These are phyloP conservation scores for Leptographium galeiforme DNA, from an alignment of 2,329 filamentous ascomycete species.

Conservation along the genomic window DNA sequence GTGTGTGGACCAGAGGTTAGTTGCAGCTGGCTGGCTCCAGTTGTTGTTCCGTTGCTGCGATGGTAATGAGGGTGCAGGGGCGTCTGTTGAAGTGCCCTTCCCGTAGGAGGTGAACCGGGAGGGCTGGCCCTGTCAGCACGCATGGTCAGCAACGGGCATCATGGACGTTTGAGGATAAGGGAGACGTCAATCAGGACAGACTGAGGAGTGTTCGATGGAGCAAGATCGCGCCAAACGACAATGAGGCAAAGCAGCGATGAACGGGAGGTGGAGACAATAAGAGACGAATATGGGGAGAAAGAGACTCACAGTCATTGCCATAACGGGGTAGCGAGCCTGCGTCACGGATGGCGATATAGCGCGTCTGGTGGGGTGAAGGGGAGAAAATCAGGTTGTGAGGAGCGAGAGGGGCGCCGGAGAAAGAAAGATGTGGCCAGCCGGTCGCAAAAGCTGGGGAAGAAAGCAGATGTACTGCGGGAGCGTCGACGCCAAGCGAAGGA, in stretches of 20 bases:
- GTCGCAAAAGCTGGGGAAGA: background rate
- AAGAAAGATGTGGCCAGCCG: background rate
- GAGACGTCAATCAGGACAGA: background rate
- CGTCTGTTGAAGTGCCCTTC: constrained; percentile 17
- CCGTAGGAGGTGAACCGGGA: constrained; percentile 25
- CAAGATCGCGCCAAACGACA: background rate
- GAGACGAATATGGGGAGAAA: background rate
- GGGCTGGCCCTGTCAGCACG: constrained; percentile 19
- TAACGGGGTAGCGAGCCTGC: background rate
- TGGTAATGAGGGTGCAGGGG: constrained; percentile 15
- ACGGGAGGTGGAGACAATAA: background rate
- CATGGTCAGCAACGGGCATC: constrained; percentile 1
- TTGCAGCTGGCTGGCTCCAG: constrained; percentile 19
- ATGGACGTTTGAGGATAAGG: background rate
- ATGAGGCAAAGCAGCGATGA: background rate
- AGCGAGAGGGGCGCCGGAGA: background rate
- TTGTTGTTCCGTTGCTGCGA: constrained; percentile 21
- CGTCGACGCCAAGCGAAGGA: background rate
- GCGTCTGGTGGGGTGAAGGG: background rate
- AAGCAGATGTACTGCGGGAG: background rate
- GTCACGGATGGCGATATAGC: background rate
- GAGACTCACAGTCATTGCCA: background rate
- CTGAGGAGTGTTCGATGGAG: background rate
- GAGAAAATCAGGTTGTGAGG: background rate
- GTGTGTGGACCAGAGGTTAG: constrained; percentile 37